Evolutionary conservation across 331 rosid genomes (phyloP).

Genomic region (Malus hybrid): DNA sequence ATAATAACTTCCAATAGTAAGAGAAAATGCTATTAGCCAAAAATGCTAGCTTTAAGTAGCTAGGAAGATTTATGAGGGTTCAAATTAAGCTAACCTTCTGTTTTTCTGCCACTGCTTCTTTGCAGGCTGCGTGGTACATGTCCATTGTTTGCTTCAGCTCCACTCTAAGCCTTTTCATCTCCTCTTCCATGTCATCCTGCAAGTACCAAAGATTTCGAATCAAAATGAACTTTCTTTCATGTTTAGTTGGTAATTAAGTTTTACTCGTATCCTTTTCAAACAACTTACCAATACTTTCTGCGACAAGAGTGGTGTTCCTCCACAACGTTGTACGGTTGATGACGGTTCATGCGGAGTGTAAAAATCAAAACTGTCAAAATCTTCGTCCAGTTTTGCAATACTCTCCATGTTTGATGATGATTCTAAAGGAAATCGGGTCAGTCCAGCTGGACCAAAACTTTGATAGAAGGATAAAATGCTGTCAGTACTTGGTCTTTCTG

Average conservation of each 20-base stretch:
- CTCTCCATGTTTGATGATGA: neutral
- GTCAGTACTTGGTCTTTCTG: conserved; percentile 23
- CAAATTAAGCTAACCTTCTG: conserved; percentile 10
- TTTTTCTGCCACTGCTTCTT: conserved; percentile 19
- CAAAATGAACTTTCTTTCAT: neutral
- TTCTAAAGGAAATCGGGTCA: neutral
- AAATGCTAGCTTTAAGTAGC: neutral
- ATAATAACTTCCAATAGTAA: too few relatives aligned
- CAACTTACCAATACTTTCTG: conserved; percentile 5
- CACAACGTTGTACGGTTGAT: neutral
- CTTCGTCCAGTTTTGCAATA: neutral
- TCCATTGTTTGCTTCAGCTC: conserved; percentile 18
- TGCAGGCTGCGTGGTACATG: conserved; percentile 21
- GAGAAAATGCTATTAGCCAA: neutral
- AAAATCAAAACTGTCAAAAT: neutral
- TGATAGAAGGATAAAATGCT: conserved; percentile 23
- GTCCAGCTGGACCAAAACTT: conserved; percentile 2
- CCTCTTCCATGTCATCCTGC: conserved; percentile 29
- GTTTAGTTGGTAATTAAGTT: neutral
- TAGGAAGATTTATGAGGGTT: neutral
- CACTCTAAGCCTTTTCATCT: conserved; percentile 21
- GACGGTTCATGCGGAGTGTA: neutral
- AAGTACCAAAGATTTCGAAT: neutral
- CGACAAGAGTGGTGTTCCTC: conserved; percentile 1
- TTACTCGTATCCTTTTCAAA: neutral